phyloP scores from a whole-genome alignment of 2,329 filamentous ascomycete species.

The Cryphonectria radicalis region DNA sequence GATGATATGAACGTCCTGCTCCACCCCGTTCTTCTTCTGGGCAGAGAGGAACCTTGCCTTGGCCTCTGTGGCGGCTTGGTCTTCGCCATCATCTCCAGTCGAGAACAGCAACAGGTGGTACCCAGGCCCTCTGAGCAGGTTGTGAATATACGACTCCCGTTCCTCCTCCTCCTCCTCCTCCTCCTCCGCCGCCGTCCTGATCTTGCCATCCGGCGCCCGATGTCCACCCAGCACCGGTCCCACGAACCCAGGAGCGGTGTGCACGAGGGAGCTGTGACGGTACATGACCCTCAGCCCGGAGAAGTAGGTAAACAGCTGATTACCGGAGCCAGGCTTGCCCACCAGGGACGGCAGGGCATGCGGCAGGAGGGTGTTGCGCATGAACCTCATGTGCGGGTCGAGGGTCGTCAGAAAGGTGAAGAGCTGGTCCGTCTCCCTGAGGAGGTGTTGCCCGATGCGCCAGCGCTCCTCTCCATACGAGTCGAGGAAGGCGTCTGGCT shows the following conservation, averaged over 20 bases:
- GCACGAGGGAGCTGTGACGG: slow-evolving; percentile 43
- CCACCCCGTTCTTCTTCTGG: slow-evolving; percentile 27
- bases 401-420: slow-evolving; percentile 45
- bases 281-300: slow-evolving; percentile 50
- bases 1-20: slow-evolving; percentile 31
- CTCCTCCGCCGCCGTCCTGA: slow-evolving; percentile 29
- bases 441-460: slow-evolving; percentile 45
- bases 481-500: slow-evolving; percentile 45
- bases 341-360: slow-evolving; percentile 44
- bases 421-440: slow-evolving; percentile 42
- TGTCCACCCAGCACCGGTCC: slow-evolving; percentile 51
- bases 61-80: slow-evolving; percentile 17
- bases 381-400: slow-evolving; percentile 39
- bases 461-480: slow-evolving; percentile 53
- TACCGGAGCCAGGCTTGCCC: slow-evolving; percentile 31
- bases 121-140: slow-evolving; percentile 34
- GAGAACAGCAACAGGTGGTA: slow-evolving; percentile 42
- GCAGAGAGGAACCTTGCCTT: slow-evolving; percentile 28
- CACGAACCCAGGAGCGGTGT: slow-evolving; percentile 37
- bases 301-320: slow-evolving; percentile 40
- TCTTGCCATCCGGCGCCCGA: slow-evolving; percentile 46
- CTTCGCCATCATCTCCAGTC: slow-evolving; percentile 24
- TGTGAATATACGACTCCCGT: slow-evolving; percentile 33
- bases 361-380: slow-evolving; percentile 46
- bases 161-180: slow-evolving; percentile 25